Evolutionary conservation across 2,329 filamentous ascomycete species (phyloP).

Genomic region (Chaetomiaceae sp.): DNA sequence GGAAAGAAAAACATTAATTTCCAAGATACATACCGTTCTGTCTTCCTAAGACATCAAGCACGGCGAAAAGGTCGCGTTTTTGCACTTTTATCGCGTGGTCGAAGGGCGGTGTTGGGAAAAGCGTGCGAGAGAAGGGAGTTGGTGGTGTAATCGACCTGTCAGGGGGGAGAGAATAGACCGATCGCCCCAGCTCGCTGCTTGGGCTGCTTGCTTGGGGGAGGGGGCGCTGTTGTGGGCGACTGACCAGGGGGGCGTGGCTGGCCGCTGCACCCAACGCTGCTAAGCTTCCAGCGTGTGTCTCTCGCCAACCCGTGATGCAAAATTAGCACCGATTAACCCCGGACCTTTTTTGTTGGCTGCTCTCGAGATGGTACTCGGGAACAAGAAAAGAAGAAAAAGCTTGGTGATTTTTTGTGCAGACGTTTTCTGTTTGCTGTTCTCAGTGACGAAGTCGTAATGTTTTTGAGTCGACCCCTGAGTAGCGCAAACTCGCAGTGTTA

Average conservation of each 20-base stretch:
- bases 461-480: no score
- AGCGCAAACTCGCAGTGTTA: no score
- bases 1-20: slow-evolving; percentile 2
- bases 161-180: slow-evolving; percentile 14
- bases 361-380: background rate
- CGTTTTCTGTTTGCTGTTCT: no score
- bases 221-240: slow-evolving; percentile 10
- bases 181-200: no score
- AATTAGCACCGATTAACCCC: slow-evolving; percentile 1
- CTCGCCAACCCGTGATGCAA: slow-evolving; percentile 7
- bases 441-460: no score
- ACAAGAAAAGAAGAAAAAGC: background rate
- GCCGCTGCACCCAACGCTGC: no score
- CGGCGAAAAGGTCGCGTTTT: slow-evolving; percentile 25
- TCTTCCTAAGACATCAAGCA: slow-evolving; percentile 21
- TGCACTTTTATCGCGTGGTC: slow-evolving; percentile 24
- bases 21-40: slow-evolving; percentile 21
- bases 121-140: slow-evolving; percentile 16
- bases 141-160: slow-evolving; percentile 6
- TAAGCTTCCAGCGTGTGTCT: slow-evolving; percentile 14
- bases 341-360: background rate
- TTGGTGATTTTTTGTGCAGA: background rate
- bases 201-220: slow-evolving; percentile 2
- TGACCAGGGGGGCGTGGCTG: slow-evolving; percentile 22
- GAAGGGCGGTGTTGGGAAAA: slow-evolving; percentile 15